Percentiles rank a stretch among this genome's conserved stretches.
These are phyloP conservation scores for Auriscalpium vulgare DNA, from an alignment of 768 basidiomycete species.

Conservation along the genomic window DNA sequence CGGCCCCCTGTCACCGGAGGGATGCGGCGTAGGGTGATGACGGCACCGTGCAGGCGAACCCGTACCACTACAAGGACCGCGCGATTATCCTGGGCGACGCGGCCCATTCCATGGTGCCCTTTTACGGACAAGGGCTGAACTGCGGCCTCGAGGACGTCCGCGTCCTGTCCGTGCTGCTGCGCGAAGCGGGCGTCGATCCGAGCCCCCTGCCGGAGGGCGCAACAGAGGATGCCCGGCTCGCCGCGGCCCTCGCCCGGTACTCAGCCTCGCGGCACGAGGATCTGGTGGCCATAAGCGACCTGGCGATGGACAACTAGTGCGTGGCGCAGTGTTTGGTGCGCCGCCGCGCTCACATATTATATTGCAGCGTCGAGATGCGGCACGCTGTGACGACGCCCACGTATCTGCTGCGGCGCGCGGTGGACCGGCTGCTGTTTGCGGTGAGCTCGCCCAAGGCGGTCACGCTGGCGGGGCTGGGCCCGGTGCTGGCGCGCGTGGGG, in stretches of 20 bases:
- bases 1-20: conserved; percentile 15
- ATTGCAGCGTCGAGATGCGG: conserved; percentile 83
- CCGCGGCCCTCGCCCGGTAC: conserved; percentile 66
- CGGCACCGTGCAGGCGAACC: conserved; percentile 49
- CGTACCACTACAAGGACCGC: conserved; percentile 87
- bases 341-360: conserved; percentile 11
- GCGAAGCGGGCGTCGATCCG: conserved; percentile 58
- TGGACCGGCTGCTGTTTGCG: conserved; percentile 69
- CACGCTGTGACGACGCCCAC: conserved; percentile 78
- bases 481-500: conserved; percentile 19
- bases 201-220: conserved; percentile 27
- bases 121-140: conserved; percentile 95
- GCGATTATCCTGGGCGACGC: conserved; percentile 89
- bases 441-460: conserved; percentile 45
- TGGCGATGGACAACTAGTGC: conserved; percentile 97
- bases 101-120: conserved; percentile 98
- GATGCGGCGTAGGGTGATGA: not conserved
- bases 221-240: conserved; percentile 47
- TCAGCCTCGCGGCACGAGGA: conserved; percentile 80
- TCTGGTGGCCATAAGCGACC: conserved; percentile 81
- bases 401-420: conserved; percentile 70
- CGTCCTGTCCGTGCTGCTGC: conserved; percentile 70
- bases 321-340: conserved; percentile 28
- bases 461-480: conserved; percentile 38
- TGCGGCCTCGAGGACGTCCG: conserved; percentile 97